These are phyloP conservation scores for Aphanomyces astaci DNA, from an alignment of 352 stramenopile genomes.

Conservation along the genomic window DNA sequence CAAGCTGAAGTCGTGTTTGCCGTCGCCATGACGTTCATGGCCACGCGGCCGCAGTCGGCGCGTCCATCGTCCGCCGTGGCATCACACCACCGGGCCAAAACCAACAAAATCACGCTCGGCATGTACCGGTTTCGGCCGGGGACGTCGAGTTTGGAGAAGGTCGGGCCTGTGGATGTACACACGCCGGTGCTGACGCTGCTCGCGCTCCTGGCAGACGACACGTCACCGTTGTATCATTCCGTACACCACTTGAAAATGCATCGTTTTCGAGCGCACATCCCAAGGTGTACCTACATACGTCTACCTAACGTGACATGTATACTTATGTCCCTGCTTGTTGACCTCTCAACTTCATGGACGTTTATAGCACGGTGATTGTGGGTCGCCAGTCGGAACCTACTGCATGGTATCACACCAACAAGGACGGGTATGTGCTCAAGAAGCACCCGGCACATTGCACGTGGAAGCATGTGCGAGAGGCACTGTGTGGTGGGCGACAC, in stretches of 20 bases:
- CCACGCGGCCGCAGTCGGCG: conserved; percentile 16
- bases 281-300: too few relatives aligned
- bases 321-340: neutral
- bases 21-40: neutral
- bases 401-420: conserved; percentile 18
- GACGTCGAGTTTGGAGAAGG: neutral
- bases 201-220: conserved; percentile 17
- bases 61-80: conserved; percentile 7
- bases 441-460: conserved; percentile 17
- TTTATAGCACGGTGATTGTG: conserved; percentile 4
- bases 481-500: conserved; percentile 8
- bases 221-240: neutral
- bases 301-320: too few relatives aligned
- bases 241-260: neutral
- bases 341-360: neutral
- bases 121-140: conserved; percentile 10
- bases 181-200: conserved; percentile 2
- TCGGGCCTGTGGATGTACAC: conserved; percentile 7
- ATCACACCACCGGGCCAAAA: neutral
- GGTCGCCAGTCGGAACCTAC: conserved; percentile 2
- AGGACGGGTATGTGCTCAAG: conserved; percentile 17
- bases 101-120: conserved; percentile 13
- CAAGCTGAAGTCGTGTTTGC: neutral
- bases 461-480: conserved; percentile 11
- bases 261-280: conserved; percentile 17